Conservation (phyloP, 768 basidiomycete genomes). For the Lactifluus volemus region DNA sequence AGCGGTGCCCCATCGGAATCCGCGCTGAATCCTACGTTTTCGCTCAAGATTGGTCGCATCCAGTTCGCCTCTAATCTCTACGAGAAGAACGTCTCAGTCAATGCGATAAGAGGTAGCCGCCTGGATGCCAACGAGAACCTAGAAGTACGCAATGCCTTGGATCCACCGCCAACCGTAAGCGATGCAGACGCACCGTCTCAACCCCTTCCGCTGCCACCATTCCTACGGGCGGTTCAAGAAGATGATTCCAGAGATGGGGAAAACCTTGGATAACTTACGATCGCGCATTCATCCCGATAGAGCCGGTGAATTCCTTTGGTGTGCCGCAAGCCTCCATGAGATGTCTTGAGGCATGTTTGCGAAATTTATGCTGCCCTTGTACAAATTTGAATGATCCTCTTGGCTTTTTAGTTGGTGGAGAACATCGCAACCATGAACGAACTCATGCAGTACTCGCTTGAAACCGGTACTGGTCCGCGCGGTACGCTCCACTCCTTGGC, state of each 20-base stretch:
- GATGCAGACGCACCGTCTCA: conserved; percentile 1
- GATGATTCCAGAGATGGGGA: conserved; percentile 50
- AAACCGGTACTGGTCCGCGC: conserved; percentile 50
- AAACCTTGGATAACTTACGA: conserved; percentile 56
- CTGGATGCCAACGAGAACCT: conserved; percentile 30
- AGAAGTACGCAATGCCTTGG: conserved; percentile 13
- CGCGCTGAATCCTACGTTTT: conserved; percentile 15
- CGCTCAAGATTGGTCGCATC: conserved; percentile 63
- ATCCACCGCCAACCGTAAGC: conserved; percentile 22
- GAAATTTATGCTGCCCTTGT: not conserved
- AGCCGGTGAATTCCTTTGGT: conserved; percentile 82
- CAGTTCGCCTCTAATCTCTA: conserved; percentile 65
- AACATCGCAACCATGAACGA: conserved; percentile 75
- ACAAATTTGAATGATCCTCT: conserved; percentile 8
- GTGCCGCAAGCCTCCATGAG: conserved; percentile 90
- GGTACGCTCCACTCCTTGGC: conserved; percentile 39
- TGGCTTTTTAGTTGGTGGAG: conserved; percentile 55
- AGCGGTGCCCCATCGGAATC: conserved; percentile 12
- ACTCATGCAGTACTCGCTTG: conserved; percentile 55
- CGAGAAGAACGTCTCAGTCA: conserved; percentile 64
- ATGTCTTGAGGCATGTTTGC: conserved; percentile 59
- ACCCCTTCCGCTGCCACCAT: conserved; percentile 4
- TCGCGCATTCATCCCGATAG: conserved; percentile 59
- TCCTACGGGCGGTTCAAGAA: conserved; percentile 23
- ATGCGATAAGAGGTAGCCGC: conserved; percentile 47